Evolutionary conservation across 805 yeast genomes (phyloP).

Genomic region (Monosporozyma aquatica): DNA sequence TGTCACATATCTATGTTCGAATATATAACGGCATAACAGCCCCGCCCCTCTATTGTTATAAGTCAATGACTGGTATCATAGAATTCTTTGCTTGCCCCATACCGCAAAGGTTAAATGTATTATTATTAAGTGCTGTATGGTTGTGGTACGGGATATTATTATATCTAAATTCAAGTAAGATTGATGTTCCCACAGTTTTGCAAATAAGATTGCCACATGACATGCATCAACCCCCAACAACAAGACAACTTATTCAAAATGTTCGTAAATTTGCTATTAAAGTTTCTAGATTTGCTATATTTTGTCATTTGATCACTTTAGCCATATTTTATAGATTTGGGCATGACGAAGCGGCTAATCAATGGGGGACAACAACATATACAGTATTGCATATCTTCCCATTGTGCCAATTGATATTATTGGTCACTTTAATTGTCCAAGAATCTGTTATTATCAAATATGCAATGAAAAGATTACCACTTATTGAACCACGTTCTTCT

Average conservation of each 20-base stretch:
- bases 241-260: conserved; percentile 34
- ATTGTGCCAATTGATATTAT: conserved; percentile 17
- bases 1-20: too few relatives aligned
- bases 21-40: neutral
- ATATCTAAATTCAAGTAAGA: conserved; percentile 31
- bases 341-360: neutral
- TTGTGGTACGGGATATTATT: conserved; percentile 44
- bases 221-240: conserved; percentile 20
- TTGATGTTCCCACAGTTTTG: conserved; percentile 34
- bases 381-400: conserved; percentile 7
- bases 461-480: conserved; percentile 29
- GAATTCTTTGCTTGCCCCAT: conserved; percentile 28
- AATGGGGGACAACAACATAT: neutral
- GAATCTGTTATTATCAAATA: conserved; percentile 34
- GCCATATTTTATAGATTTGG: conserved; percentile 3
- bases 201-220: conserved; percentile 17
- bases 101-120: conserved; percentile 43
- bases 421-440: conserved; percentile 17
- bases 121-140: conserved; percentile 42
- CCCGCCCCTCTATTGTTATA: neutral
- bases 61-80: neutral
- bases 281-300: conserved; percentile 19
- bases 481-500: conserved; percentile 31
- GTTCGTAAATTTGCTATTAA: conserved; percentile 19
- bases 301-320: conserved; percentile 13